Base-by-base conservation (phyloP, 2,329 filamentous ascomycete species). In the Eutypella sp. region DNA sequence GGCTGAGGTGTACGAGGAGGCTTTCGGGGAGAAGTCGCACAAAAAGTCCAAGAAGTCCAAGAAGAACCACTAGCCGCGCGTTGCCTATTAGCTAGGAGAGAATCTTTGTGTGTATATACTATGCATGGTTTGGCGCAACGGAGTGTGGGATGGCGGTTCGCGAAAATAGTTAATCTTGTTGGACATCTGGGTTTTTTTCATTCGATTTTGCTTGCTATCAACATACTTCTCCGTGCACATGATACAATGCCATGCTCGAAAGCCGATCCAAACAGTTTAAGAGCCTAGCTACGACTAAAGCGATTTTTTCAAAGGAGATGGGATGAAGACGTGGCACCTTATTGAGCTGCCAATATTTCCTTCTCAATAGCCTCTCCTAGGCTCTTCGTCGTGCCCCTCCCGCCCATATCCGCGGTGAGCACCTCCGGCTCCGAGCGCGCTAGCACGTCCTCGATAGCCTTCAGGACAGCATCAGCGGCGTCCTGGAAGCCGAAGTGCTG, bases 1-100 rank as follows among this genome's bases (percentile, higher is more conserved):
- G 4, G 72, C 70, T 19, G 82, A 85, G 57, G 75, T 84, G 15
- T 84, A 82, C 56, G 81, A 83, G 44, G 73, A 82, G 59, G 76
- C 69, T 41, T 70, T 81, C 46, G 81, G 71, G 2, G 73, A 73
- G 20, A 65, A 74, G 27, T 75, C 66, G 46, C 51, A 72, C 22
- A 75, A 74, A 59, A 71, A 67, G 50, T 62, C 68, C 45, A 75
- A 79, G 59, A 78, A 78, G 62, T 57, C 65, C 11, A 82, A 81
- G 64, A 82, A 78, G 67, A 47, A 42, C 22, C 52, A 53, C 24
- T 51, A 42, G 42, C 16, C 15, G 16, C 18, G 5, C 18, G 41
- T 11, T 10, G 16, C 25, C n/a, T n/a, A 29, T 7, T 4, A n/a
- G 16, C 29, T 33, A 33, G 29, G 9, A 38, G 27, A 16, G 19